Evolutionary conservation across 805 yeast species (phyloP).

Genomic region (Scheffersomyces ergatensis): DNA sequence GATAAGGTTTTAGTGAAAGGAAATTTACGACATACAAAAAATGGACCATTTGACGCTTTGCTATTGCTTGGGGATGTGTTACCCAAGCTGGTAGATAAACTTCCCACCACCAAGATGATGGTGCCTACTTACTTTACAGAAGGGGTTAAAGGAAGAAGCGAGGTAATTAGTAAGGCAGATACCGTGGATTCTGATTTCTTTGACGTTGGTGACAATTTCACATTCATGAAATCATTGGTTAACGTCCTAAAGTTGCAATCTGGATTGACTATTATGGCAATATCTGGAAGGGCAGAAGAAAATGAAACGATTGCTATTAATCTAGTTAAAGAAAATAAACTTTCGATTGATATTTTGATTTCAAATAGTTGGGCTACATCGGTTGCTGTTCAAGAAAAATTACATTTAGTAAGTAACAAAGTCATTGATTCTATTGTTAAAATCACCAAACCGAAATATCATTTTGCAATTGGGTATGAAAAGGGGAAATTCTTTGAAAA

Average conservation of each 20-base stretch:
- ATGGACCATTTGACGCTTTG: conserved; percentile 64
- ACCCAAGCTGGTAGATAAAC: conserved; percentile 3
- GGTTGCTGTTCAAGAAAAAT: conserved; percentile 43
- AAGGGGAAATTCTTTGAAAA: conserved; percentile 51
- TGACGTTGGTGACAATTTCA: conserved; percentile 24
- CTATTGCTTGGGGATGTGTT: conserved; percentile 50
- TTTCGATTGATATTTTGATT: conserved; percentile 51
- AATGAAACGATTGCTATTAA: conserved; percentile 4
- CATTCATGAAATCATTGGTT: conserved; percentile 31
- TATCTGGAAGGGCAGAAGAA: conserved; percentile 23
- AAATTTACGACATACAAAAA: conserved; percentile 49
- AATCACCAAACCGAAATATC: conserved; percentile 58
- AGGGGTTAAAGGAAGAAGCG: conserved; percentile 16
- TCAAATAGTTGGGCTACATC: conserved; percentile 52
- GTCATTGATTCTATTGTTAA: conserved; percentile 46
- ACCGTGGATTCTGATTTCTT: conserved; percentile 15
- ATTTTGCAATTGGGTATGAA: conserved; percentile 56
- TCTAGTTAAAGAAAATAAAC: conserved; percentile 11
- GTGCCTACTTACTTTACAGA: conserved; percentile 25
- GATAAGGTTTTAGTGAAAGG: conserved; percentile 45
- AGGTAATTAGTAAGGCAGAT: conserved; percentile 1
- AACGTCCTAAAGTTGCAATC: conserved; percentile 32
- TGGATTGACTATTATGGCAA: conserved; percentile 48
- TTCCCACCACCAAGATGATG: conserved; percentile 18
- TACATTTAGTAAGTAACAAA: conserved; percentile 43